Evolutionary conservation across 768 basidiomycete genomes (phyloP).

Genomic region (Tylopilus cervinicoccineus): DNA sequence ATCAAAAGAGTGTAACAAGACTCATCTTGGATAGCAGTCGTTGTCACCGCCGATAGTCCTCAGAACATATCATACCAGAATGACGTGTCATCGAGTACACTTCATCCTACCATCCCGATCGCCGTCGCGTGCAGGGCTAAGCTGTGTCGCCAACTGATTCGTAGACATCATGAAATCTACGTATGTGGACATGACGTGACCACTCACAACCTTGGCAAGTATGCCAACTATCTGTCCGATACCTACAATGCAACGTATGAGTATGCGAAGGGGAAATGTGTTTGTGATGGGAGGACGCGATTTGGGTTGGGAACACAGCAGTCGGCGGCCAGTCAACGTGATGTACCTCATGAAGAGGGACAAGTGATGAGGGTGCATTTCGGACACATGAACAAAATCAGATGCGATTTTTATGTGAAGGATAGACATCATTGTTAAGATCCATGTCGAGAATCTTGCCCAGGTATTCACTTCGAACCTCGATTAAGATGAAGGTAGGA

Average conservation of each 20-base stretch:
- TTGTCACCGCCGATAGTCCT: too few relatives aligned
- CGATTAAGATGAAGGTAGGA: background rate
- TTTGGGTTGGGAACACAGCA: conserved; percentile 2
- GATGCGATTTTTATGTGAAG: too few relatives aligned
- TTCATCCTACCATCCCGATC: too few relatives aligned
- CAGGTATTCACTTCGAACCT: too few relatives aligned
- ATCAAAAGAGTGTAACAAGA: too few relatives aligned
- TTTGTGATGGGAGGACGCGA: conserved; percentile 4
- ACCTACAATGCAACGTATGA: background rate
- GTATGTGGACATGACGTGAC: background rate
- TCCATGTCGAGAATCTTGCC: background rate
- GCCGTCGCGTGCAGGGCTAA: background rate
- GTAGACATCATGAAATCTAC: background rate
- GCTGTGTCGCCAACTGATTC: background rate
- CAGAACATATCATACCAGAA: too few relatives aligned
- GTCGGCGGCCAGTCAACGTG: background rate
- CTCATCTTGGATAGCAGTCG: too few relatives aligned
- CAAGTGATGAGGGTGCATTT: too few relatives aligned
- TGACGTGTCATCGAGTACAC: too few relatives aligned
- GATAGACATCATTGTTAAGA: background rate
- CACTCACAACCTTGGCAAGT: conserved; percentile 5
- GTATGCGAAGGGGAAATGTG: conserved; percentile 1
- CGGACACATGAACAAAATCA: background rate
- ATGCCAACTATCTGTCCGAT: background rate
- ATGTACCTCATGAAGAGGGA: background rate